These are phyloP conservation scores for Silene conica DNA, from an alignment of 148 eudicot genomes.

Conservation along the genomic window DNA sequence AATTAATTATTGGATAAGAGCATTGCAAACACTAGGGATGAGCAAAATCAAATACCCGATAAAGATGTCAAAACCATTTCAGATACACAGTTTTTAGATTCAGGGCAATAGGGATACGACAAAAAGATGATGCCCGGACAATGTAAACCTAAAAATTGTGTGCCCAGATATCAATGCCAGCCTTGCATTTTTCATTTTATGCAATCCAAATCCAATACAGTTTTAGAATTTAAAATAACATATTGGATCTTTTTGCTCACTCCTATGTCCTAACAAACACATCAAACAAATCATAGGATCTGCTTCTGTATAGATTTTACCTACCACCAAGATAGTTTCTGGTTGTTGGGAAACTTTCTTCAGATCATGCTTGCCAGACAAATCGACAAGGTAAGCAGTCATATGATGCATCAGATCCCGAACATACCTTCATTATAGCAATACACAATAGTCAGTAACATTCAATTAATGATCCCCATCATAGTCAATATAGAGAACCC, in stretches of 20 bases:
- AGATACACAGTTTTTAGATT: background rate
- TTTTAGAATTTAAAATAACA: too few relatives aligned
- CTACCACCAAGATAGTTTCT: constrained; percentile 71
- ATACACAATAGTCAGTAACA: constrained; percentile 16
- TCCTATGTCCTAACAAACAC: background rate
- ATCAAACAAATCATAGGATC: background rate
- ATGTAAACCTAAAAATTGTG: background rate
- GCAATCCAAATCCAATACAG: background rate
- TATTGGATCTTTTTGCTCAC: background rate
- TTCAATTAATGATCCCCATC: constrained; percentile 13
- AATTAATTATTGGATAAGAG: constrained; percentile 10
- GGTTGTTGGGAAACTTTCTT: constrained; percentile 69
- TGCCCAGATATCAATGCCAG: background rate
- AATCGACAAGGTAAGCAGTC: constrained; percentile 57
- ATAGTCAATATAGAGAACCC: constrained; percentile 19
- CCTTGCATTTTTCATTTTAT: background rate
- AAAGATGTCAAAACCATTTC: background rate
- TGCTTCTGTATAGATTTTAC: constrained; percentile 12
- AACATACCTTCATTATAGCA: constrained; percentile 49
- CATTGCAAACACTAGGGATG: background rate
- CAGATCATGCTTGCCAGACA: constrained; percentile 69
- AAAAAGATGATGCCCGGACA: background rate
- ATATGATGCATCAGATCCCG: constrained; percentile 62
- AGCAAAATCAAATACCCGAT: background rate
- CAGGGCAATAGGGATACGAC: background rate